These are phyloP conservation scores for Porphyridium purpureum DNA, from an alignment of 23 red algal species.

Conservation along the genomic window DNA sequence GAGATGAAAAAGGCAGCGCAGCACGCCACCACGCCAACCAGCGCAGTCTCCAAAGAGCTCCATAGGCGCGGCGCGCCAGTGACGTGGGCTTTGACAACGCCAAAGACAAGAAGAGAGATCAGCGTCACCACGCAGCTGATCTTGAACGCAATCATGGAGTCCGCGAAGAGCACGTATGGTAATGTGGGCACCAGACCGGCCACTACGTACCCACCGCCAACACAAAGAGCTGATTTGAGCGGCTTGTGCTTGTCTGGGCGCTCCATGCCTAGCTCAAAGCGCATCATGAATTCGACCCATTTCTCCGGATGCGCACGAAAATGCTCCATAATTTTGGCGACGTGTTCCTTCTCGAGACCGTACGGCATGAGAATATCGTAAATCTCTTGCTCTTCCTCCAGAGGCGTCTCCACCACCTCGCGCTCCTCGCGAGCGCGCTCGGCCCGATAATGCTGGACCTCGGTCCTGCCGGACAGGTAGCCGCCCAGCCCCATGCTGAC, in stretches of 20 bases:
- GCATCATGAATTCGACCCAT: slow-evolving; percentile 61
- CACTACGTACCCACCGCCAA: slow-evolving; percentile 25
- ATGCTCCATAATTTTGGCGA: slow-evolving; percentile 18
- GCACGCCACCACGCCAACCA: background rate
- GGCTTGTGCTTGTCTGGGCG: slow-evolving; percentile 16
- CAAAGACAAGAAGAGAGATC: slow-evolving; percentile 6
- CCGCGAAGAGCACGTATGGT: slow-evolving; percentile 7
- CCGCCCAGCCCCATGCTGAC: slow-evolving; percentile 53
- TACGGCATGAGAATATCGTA: slow-evolving; percentile 32
- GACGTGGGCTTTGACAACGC: background rate
- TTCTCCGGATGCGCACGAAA: slow-evolving; percentile 11
- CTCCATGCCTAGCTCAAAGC: slow-evolving; percentile 28
- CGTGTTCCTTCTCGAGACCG: slow-evolving; percentile 6
- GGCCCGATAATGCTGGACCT: slow-evolving; percentile 13
- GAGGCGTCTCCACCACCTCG: slow-evolving; percentile 12
- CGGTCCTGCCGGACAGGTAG: slow-evolving; percentile 21
- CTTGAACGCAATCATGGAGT: slow-evolving; percentile 2
- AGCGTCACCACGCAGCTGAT: slow-evolving; percentile 4
- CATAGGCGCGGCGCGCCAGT: background rate
- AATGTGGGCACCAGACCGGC: slow-evolving; percentile 22
- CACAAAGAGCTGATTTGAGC: slow-evolving; percentile 12
- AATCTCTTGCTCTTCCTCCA: slow-evolving; percentile 24
- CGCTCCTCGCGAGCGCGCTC: slow-evolving; percentile 17
- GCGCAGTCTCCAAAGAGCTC: background rate
- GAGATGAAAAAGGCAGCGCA: background rate